Conservation (phyloP, 2,329 filamentous ascomycete species). For the Alternaria sp. region DNA sequence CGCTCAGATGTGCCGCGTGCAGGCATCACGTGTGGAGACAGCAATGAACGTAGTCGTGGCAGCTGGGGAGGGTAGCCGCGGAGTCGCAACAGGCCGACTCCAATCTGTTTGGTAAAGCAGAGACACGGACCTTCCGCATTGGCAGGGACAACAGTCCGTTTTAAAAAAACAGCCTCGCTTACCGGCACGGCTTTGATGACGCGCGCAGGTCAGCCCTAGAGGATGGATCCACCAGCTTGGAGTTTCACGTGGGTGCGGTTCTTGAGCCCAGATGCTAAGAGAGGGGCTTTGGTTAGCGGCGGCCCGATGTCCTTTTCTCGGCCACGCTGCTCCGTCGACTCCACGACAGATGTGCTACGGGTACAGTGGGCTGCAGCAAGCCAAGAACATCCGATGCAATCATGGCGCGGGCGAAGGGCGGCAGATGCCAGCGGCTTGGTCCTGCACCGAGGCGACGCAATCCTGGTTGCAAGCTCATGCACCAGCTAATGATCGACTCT, state of each 20-base stretch:
- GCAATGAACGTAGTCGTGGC: background rate
- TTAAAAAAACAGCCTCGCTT: slow-evolving; percentile 28
- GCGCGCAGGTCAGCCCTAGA: slow-evolving; percentile 42
- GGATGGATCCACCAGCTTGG: slow-evolving; percentile 31
- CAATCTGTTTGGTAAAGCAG: slow-evolving; percentile 4
- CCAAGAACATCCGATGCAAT: slow-evolving; percentile 24
- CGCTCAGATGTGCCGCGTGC: slow-evolving; percentile 11
- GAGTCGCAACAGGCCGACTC: background rate
- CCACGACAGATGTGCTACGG: slow-evolving; percentile 34
- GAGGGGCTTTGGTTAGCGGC: slow-evolving; percentile 41
- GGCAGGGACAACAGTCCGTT: slow-evolving; percentile 12
- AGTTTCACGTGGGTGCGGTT: slow-evolving; percentile 49
- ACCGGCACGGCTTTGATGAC: slow-evolving; percentile 44
- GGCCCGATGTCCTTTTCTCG: slow-evolving; percentile 36
- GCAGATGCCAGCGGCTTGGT: slow-evolving; percentile 44
- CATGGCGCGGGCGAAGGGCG: slow-evolving; percentile 23
- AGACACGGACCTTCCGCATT: slow-evolving; percentile 18
- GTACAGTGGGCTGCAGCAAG: slow-evolving; percentile 28
- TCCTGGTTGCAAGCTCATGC: slow-evolving; percentile 41
- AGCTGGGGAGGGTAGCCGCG: background rate
- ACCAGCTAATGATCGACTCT: slow-evolving; percentile 43
- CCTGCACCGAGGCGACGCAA: slow-evolving; percentile 37
- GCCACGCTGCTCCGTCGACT: slow-evolving; percentile 30
- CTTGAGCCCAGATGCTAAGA: slow-evolving; percentile 33
- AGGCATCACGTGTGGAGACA: background rate